Percentiles rank a stretch among this genome's conserved stretches.
phyloP scores from a whole-genome alignment of 805 yeast genomes.

The Zygosaccharomyces siamensis region DNA sequence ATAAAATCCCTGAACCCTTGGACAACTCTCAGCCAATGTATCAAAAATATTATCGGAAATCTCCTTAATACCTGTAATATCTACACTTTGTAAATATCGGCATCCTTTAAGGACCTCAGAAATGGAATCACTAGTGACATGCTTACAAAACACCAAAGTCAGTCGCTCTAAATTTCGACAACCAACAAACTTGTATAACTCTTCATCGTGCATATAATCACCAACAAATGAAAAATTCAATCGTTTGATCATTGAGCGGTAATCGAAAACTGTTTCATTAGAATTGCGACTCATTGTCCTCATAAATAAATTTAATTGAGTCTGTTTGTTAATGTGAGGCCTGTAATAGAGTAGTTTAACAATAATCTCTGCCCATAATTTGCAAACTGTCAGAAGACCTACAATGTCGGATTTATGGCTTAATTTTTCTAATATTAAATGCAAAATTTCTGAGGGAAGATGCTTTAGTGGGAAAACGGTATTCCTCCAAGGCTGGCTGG shows the following conservation, averaged over 20 bases:
- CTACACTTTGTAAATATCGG: constrained; percentile 73
- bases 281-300: constrained; percentile 28
- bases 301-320: constrained; percentile 43
- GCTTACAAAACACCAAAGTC: constrained; percentile 75
- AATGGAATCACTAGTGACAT: constrained; percentile 57
- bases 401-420: constrained; percentile 57
- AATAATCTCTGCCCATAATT: constrained; percentile 70
- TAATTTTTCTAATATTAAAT: constrained; percentile 60
- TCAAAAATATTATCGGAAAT: constrained; percentile 65
- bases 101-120: constrained; percentile 59
- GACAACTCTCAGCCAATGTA: constrained; percentile 66
- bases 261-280: constrained; percentile 55
- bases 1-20: constrained; percentile 79
- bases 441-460: constrained; percentile 53
- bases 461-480: constrained; percentile 27
- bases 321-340: constrained; percentile 61
- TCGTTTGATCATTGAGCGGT: constrained; percentile 65
- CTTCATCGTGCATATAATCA: constrained; percentile 57
- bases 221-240: constrained; percentile 76
- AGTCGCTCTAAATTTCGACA: constrained; percentile 79
- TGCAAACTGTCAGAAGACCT: constrained; percentile 65
- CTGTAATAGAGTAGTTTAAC: constrained; percentile 85
- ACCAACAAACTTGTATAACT: constrained; percentile 55
- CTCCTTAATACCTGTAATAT: constrained; percentile 71
- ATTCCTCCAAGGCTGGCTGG: neutral